Conservation (phyloP, 2,329 filamentous ascomycete species). For the Alternaria sp. region DNA sequence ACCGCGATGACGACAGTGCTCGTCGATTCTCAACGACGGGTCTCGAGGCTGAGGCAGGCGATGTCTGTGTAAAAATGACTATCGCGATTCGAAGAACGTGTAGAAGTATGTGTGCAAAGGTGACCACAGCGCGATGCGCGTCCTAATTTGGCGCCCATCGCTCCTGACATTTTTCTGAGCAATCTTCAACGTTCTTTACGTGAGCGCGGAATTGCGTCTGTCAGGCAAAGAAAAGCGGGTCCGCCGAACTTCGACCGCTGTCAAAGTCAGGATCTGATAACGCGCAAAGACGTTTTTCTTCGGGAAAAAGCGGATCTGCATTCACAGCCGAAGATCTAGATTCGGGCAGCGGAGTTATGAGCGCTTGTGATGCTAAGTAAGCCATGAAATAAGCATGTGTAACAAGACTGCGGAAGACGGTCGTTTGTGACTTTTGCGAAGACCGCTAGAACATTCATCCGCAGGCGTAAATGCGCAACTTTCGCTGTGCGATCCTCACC, state of each 20-base stretch:
- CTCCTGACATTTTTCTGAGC: neutral
- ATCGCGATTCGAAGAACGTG: neutral
- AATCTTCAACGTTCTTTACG: conserved; percentile 10
- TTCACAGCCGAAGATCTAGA: neutral
- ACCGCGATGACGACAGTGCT: neutral
- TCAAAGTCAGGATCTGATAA: neutral
- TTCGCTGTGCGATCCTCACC: too few relatives aligned
- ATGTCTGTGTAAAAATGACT: neutral
- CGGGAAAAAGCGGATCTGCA: neutral
- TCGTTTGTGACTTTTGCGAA: neutral
- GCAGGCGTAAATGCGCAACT: neutral
- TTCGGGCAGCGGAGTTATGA: neutral
- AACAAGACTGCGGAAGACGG: neutral
- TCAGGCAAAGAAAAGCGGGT: conserved; percentile 6
- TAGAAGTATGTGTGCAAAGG: neutral
- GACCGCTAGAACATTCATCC: neutral
- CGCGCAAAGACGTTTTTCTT: neutral
- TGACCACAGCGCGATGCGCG: neutral
- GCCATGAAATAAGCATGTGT: neutral
- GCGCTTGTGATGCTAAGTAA: neutral
- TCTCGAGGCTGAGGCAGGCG: neutral
- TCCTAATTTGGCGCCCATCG: neutral
- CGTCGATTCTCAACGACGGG: neutral
- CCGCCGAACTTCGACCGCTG: conserved; percentile 2
- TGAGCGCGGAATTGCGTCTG: conserved; percentile 16